phyloP scores from a whole-genome alignment of 1,284 basidiomycete species.

The Psilocybe mexicana region DNA sequence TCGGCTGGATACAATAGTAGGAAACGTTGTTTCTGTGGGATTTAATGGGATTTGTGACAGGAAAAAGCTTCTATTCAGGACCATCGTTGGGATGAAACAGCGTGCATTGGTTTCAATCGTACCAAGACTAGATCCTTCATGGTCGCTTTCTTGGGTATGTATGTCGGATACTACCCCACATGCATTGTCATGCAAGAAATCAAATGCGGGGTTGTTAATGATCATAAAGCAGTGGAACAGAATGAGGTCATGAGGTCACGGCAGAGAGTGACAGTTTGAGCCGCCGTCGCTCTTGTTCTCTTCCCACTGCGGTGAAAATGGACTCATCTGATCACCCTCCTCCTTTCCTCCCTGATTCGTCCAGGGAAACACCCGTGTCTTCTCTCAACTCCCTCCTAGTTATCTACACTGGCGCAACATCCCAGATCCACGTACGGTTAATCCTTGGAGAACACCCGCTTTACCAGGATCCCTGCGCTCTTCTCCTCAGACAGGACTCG shows the following conservation, averaged over 20 bases:
- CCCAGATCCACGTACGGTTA: background rate
- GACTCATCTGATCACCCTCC: background rate
- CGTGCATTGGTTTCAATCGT: no score
- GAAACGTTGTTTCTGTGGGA: background rate
- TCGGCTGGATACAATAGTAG: background rate
- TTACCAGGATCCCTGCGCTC: background rate
- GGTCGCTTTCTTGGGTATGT: no score
- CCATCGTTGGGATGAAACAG: no score
- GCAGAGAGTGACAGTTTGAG: background rate
- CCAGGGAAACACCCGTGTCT: background rate
- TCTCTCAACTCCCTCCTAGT: background rate
- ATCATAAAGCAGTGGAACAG: background rate
- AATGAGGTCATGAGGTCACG: background rate
- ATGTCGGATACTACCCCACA: no score
- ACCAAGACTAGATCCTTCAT: no score
- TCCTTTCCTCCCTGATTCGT: background rate
- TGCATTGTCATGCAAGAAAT: no score
- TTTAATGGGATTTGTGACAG: background rate
- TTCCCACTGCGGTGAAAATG: constrained; percentile 4
- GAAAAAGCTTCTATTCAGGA: background rate
- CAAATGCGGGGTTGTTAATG: no score
- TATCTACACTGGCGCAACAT: background rate
- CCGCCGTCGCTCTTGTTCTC: background rate
- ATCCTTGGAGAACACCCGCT: background rate
- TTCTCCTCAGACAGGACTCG: constrained; percentile 2